These are phyloP conservation scores for Neurospora sublineolata DNA, from an alignment of 495 filamentous ascomycete genomes.

Conservation along the genomic window DNA sequence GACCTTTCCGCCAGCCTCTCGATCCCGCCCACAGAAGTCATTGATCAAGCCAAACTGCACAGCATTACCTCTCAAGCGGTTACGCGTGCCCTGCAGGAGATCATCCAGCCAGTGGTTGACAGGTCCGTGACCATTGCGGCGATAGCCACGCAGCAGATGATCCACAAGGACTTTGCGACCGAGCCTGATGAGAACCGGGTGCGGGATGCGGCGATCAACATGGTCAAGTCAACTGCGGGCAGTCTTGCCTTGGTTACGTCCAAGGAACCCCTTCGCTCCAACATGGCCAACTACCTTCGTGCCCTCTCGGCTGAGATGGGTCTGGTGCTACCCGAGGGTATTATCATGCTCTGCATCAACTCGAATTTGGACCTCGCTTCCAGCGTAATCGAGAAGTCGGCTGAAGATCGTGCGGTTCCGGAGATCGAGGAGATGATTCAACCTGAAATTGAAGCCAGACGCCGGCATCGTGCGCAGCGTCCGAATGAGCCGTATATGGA, in stretches of 20 bases:
- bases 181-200: conserved; percentile 82
- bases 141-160: conserved; percentile 85
- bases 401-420: conserved; percentile 80
- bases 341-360: conserved; percentile 94
- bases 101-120: conserved; percentile 93
- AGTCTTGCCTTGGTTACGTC: conserved; percentile 93
- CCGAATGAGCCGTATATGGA: conserved; percentile 78
- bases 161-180: conserved; percentile 90
- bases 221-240: conserved; percentile 85
- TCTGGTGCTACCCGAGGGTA: conserved; percentile 71
- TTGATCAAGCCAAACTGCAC: conserved; percentile 57
- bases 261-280: conserved; percentile 89
- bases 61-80: conserved; percentile 75
- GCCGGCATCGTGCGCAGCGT: conserved; percentile 55
- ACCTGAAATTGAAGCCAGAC: conserved; percentile 57
- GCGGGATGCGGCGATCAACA: conserved; percentile 71
- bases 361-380: conserved; percentile 93
- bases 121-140: conserved; percentile 94
- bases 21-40: conserved; percentile 66
- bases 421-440: conserved; percentile 92
- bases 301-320: conserved; percentile 55
- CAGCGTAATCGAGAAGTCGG: conserved; percentile 82
- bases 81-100: conserved; percentile 80
- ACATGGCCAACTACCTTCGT: conserved; percentile 94
- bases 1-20: conserved; percentile 63